A percentile compares a stretch with the other conserved stretches of the same genome.
phyloP scores from a whole-genome alignment of 768 basidiomycete genomes.

The Jaapia argillacea region DNA sequence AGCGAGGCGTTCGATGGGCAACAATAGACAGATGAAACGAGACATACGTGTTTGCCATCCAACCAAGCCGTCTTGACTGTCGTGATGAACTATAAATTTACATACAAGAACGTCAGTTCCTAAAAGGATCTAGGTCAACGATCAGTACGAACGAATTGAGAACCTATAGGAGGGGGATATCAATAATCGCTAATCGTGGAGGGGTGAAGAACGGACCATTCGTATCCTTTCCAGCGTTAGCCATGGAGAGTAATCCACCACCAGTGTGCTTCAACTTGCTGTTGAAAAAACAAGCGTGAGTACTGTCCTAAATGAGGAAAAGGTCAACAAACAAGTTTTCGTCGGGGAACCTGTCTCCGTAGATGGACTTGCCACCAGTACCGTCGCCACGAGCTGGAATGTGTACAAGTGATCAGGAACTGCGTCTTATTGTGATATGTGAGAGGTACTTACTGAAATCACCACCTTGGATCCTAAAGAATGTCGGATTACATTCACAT shows the following conservation, averaged over 20 bases:
- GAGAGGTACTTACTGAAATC: constrained; percentile 73
- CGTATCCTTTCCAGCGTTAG: constrained; percentile 87
- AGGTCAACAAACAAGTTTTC: constrained; percentile 77
- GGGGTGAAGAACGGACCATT: constrained; percentile 48
- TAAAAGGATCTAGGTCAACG: background rate
- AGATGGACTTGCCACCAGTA: constrained; percentile 93
- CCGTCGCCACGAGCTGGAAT: constrained; percentile 71
- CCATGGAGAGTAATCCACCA: constrained; percentile 87
- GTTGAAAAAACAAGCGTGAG: constrained; percentile 6
- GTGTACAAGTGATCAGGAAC: background rate
- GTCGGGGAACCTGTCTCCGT: constrained; percentile 83
- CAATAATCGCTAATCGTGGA: background rate
- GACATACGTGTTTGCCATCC: constrained; percentile 75
- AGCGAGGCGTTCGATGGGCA: constrained; percentile 1
- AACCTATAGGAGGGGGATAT: constrained; percentile 36
- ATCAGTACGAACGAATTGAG: constrained; percentile 68
- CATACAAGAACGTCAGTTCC: background rate
- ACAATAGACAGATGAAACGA: background rate
- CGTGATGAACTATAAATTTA: constrained; percentile 70
- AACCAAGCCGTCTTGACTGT: constrained; percentile 83
- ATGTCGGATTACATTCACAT: constrained; percentile 10
- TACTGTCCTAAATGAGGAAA: background rate
- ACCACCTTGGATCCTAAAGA: constrained; percentile 86
- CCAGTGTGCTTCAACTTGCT: constrained; percentile 95
- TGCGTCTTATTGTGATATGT: background rate